Conservation (phyloP, 1,139 yeast species). For the Suhomyces kunorum region DNA sequence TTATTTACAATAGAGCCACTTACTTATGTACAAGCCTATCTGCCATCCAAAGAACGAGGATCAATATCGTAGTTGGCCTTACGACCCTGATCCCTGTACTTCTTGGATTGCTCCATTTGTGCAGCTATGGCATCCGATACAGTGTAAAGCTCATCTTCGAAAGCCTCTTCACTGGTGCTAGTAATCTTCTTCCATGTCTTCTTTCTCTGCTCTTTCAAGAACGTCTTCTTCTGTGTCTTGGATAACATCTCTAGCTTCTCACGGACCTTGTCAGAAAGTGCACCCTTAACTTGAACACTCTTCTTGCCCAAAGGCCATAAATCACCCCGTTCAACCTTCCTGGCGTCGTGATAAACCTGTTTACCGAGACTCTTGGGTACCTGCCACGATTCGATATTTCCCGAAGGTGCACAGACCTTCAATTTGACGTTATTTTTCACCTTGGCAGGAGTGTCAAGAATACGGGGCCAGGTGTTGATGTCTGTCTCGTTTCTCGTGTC, state of each 20-base stretch:
- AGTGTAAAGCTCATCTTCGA: conserved; percentile 35
- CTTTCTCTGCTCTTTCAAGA: conserved; percentile 44
- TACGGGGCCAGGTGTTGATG: conserved; percentile 66
- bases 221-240: conserved; percentile 44
- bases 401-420: conserved; percentile 78
- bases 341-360: conserved; percentile 83
- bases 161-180: conserved; percentile 33
- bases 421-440: conserved; percentile 81
- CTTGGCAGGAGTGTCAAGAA: conserved; percentile 70
- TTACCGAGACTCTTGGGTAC: conserved; percentile 78
- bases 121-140: conserved; percentile 41
- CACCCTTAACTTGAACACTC: conserved; percentile 46
- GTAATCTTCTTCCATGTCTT: conserved; percentile 44
- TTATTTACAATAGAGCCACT: background rate
- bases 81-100: conserved; percentile 37
- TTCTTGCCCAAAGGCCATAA: conserved; percentile 84
- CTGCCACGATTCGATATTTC: conserved; percentile 82
- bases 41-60: conserved; percentile 22
- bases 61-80: conserved; percentile 32
- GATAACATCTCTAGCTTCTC: conserved; percentile 41
- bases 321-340: conserved; percentile 85
- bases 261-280: conserved; percentile 31
- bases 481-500: conserved; percentile 27
- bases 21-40: conserved; percentile 13
- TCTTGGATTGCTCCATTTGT: conserved; percentile 35